Evolutionary conservation across 179 eudicot species (phyloP).

Genomic region (Nepenthes alata): DNA sequence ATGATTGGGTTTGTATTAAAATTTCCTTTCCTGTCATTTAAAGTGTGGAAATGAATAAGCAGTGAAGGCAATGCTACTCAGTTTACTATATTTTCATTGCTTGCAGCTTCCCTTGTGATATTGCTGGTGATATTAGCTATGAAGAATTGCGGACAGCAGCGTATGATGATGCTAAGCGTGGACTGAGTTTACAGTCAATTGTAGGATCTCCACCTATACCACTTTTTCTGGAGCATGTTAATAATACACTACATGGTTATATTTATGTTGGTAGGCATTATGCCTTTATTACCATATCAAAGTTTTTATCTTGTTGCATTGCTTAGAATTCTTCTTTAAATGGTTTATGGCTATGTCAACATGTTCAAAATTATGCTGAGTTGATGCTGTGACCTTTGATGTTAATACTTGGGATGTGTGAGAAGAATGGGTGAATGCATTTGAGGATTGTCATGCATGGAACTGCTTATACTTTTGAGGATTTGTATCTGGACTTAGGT

Average conservation of each 20-base stretch:
- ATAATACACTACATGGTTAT: background rate
- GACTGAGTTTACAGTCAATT: conserved; percentile 60
- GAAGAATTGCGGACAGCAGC: conserved; percentile 85
- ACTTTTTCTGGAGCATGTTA: conserved; percentile 1
- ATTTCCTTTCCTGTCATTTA: too few species aligned
- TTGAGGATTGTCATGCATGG: too few species aligned
- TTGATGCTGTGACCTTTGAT: too few species aligned
- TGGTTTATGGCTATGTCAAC: too few species aligned
- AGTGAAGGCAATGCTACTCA: background rate
- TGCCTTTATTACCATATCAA: background rate
- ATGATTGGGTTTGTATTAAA: too few species aligned
- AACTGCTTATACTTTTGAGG: too few species aligned
- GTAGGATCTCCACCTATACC: conserved; percentile 30
- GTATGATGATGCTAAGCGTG: conserved; percentile 71
- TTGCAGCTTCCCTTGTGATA: conserved; percentile 83
- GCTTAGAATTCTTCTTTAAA: too few species aligned
- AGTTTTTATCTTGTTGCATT: background rate
- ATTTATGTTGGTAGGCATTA: background rate
- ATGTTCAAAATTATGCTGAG: too few species aligned
- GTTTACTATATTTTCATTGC: background rate
- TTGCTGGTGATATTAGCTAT: conserved; percentile 69
- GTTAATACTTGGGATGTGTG: too few species aligned
- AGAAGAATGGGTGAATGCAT: too few species aligned
- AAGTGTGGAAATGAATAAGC: background rate
- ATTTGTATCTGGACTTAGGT: too few species aligned